These are phyloP conservation scores for Beauveria pseudobassiana DNA, from an alignment of 2,329 filamentous ascomycete species.

Conservation along the genomic window DNA sequence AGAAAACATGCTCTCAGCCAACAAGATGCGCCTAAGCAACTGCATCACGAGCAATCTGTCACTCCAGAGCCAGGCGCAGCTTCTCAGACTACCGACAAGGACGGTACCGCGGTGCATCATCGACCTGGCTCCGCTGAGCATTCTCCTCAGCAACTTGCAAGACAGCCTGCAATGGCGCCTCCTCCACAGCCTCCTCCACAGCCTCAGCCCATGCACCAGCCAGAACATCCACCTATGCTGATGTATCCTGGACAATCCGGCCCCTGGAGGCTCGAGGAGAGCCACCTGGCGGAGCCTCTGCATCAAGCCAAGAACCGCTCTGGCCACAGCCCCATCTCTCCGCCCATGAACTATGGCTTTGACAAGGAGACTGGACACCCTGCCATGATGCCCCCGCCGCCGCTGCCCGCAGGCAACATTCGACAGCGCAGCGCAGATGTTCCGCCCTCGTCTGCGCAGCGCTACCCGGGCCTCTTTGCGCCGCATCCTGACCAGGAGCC, in stretches of 20 bases:
- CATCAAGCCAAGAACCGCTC: slow-evolving; percentile 27
- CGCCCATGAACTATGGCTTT: slow-evolving; percentile 28
- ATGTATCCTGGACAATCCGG: slow-evolving; percentile 25
- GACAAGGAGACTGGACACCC: slow-evolving; percentile 44
- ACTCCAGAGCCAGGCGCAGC: not conserved
- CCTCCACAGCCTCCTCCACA: not conserved
- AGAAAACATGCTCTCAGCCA: not conserved
- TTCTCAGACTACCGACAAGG: not conserved
- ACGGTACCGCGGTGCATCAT: not conserved
- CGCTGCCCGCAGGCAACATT: slow-evolving; percentile 7
- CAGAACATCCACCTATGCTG: slow-evolving; percentile 12
- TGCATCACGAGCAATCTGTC: not conserved
- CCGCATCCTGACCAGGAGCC: slow-evolving; percentile 14
- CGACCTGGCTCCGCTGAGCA: not conserved
- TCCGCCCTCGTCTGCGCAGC: slow-evolving; percentile 43
- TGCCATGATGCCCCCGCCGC: slow-evolving; percentile 12
- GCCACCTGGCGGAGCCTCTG: slow-evolving; percentile 44
- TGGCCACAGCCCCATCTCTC: slow-evolving; percentile 22
- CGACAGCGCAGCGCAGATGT: slow-evolving; percentile 27
- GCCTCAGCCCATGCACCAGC: not conserved
- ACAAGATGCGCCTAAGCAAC: not conserved
- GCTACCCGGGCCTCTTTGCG: slow-evolving; percentile 42
- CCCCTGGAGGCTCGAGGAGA: slow-evolving; percentile 48
- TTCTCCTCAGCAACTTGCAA: not conserved
- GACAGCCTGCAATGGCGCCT: not conserved